phyloP scores from a whole-genome alignment of 371 early-diverging fungal species.

The Zychaea mexicana region DNA sequence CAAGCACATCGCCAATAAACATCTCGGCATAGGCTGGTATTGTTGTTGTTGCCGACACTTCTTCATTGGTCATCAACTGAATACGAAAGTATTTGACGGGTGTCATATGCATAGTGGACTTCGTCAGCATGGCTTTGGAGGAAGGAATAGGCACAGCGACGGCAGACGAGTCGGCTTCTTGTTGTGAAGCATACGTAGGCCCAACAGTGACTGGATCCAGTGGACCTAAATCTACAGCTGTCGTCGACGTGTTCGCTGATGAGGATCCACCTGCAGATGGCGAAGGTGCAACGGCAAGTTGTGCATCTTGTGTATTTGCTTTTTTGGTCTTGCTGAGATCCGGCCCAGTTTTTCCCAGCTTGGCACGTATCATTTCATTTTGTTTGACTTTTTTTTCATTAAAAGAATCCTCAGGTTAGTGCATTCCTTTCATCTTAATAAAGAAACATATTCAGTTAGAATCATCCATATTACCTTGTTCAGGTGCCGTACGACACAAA shows the following conservation, averaged over 20 bases:
- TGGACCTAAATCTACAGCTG: background rate
- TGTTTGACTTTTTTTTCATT: conserved; percentile 30
- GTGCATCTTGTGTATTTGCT: background rate
- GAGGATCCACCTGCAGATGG: background rate
- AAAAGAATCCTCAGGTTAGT: background rate
- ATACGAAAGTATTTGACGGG: conserved; percentile 65
- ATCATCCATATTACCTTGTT: conserved; percentile 57
- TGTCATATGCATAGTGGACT: conserved; percentile 53
- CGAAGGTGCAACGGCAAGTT: background rate
- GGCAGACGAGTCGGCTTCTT: conserved; percentile 42
- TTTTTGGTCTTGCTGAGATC: conserved; percentile 31
- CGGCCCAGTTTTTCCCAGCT: conserved; percentile 39
- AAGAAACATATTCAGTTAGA: background rate
- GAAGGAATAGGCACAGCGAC: conserved; percentile 55
- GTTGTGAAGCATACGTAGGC: conserved; percentile 22
- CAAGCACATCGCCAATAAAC: conserved; percentile 81
- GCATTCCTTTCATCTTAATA: background rate
- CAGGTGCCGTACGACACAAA: conserved; percentile 76
- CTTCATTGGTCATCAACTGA: conserved; percentile 59
- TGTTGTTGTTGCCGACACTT: conserved; percentile 83
- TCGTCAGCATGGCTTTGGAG: conserved; percentile 44
- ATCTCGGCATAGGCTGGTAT: conserved; percentile 76
- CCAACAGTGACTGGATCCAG: conserved; percentile 10
- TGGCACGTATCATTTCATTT: conserved; percentile 44
- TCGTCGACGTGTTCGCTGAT: background rate